Base-by-base conservation (phyloP, 306 rosid species). In the Sphenostylis stenocarpa region DNA sequence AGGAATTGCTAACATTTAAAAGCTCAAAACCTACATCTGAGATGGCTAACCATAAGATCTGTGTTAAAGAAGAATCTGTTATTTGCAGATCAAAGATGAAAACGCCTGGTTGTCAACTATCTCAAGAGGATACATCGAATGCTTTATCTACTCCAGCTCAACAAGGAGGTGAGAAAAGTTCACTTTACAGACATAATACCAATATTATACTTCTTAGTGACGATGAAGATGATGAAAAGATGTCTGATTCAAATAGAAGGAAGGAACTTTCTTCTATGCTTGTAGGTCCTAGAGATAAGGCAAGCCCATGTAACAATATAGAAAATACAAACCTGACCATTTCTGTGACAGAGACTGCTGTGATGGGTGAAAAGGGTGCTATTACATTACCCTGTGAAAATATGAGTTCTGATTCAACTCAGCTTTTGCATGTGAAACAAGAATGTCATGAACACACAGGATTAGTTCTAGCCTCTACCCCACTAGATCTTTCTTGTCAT, bases 131-230 rank as follows among this genome's bases (percentile, higher is more conserved):
- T 81, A 79, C 66, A 19, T 78, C 96, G 23, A 73, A 66, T 73
- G 75, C 80, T 66, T 80, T 51, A 67, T 70, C 84, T 43, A 79
- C 82, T 79, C 62, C 52, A 33, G 79, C 43, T 83, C 85, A 85
- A 76, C 70, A 75, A 31, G 85, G 58, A 43, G 71, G 39, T 81
- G 85, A 85, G 78, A 92, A 75, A 80, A 69, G 82, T 80, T 75
- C 86, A 52, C 81, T 44, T 26, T n/a, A 16, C 71, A 56, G 69
- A 65, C 78, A 45, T 28, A 61, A 61, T 60, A 86, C 82, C 44
- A 57, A 77, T 85, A 56, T 92, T 69, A 96, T 96, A 77, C 83
- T 89, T 84, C 90, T 90, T 41, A 93, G 96, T 70, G 98, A 96
- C 14, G 97, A 95, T 71, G 96, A 92, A 77, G 84, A 82, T 70